These are phyloP conservation scores for Suillus luteus DNA, from an alignment of 768 basidiomycete genomes.

Conservation along the genomic window DNA sequence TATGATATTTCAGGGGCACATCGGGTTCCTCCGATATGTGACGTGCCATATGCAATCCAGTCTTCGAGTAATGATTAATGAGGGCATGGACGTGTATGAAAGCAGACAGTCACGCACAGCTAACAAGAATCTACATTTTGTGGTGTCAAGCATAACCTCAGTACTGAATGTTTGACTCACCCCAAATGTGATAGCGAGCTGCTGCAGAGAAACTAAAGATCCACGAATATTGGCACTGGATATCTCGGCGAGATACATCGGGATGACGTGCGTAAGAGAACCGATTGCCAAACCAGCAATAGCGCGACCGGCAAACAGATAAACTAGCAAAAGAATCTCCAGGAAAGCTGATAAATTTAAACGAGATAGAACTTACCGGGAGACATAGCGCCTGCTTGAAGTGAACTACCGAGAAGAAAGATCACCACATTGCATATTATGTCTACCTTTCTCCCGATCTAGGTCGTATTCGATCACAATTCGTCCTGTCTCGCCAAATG, in stretches of 20 bases:
- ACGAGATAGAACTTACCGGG: slow-evolving; percentile 15
- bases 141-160: slow-evolving; percentile 2
- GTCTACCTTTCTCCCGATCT: slow-evolving; percentile 33
- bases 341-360: not conserved
- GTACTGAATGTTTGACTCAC: slow-evolving; percentile 23
- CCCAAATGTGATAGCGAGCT: slow-evolving; percentile 38
- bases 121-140: slow-evolving; percentile 30
- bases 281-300: slow-evolving; percentile 24
- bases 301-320: slow-evolving; percentile 34
- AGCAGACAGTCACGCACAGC: slow-evolving; percentile 24
- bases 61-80: slow-evolving; percentile 20
- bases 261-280: slow-evolving; percentile 27
- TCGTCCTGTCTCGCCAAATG: not conserved
- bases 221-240: slow-evolving; percentile 41
- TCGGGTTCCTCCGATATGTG: slow-evolving; percentile 35
- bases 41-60: slow-evolving; percentile 36
- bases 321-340: slow-evolving; percentile 15
- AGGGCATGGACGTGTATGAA: not conserved
- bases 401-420: slow-evolving; percentile 33
- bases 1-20: slow-evolving; percentile 33
- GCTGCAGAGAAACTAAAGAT: slow-evolving; percentile 38
- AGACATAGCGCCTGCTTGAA: slow-evolving; percentile 33
- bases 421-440: slow-evolving; percentile 32
- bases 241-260: slow-evolving; percentile 42
- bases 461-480: not conserved